These are phyloP conservation scores for Colletotrichum australisinense DNA, from an alignment of 2,329 filamentous ascomycete species.

Conservation along the genomic window DNA sequence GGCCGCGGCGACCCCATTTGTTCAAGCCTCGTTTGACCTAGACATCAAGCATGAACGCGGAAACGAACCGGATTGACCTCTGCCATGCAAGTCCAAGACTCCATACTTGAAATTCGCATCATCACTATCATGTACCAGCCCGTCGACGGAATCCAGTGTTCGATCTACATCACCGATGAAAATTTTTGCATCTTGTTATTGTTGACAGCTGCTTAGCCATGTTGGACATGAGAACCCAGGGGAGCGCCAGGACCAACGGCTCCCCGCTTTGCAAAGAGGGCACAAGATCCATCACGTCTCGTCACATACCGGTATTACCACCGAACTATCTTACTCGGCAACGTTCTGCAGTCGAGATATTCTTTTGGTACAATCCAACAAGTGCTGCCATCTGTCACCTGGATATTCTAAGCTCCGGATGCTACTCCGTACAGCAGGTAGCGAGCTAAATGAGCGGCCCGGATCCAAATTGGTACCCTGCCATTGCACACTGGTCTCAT, in stretches of 20 bases:
- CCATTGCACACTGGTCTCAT: neutral
- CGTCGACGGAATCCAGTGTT: neutral
- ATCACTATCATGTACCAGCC: neutral
- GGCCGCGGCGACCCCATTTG: slow-evolving; percentile 32
- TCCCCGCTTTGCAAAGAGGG: neutral
- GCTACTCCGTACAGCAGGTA: neutral
- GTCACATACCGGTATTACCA: neutral
- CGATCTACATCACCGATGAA: neutral
- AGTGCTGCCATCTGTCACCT: neutral
- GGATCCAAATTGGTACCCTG: neutral
- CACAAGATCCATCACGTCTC: neutral
- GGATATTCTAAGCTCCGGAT: neutral
- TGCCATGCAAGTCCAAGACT: slow-evolving; percentile 10
- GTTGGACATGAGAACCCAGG: neutral
- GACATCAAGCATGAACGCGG: slow-evolving; percentile 10
- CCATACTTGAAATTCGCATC: neutral
- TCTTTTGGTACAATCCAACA: neutral
- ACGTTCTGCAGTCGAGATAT: neutral
- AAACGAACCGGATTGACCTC: slow-evolving; percentile 10
- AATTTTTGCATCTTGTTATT: slow-evolving; percentile 16
- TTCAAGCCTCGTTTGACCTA: slow-evolving; percentile 29
- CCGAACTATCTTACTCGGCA: neutral
- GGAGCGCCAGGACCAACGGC: neutral
- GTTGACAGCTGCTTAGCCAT: neutral
- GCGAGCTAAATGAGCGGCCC: neutral